Percentiles rank a stretch among this genome's conserved stretches.
These are phyloP conservation scores for Mycosphaerella sp. DNA, from an alignment of 2,329 filamentous ascomycete genomes.

Conservation along the genomic window DNA sequence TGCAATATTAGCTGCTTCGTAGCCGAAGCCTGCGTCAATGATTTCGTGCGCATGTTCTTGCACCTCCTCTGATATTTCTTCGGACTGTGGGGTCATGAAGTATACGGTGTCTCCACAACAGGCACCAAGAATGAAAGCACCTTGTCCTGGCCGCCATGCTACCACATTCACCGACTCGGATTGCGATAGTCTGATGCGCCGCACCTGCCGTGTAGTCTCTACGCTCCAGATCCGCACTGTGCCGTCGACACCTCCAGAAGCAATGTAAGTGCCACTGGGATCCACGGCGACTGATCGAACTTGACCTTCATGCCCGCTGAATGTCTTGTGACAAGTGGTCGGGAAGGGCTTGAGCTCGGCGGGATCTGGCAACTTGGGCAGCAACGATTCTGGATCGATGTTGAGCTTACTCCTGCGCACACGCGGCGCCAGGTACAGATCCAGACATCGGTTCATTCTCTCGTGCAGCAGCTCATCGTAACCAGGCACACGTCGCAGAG, in stretches of 20 bases:
- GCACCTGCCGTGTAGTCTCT: constrained; percentile 76
- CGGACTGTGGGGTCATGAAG: constrained; percentile 59
- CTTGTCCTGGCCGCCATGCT: constrained; percentile 79
- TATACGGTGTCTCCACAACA: constrained; percentile 79
- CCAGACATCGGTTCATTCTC: constrained; percentile 89
- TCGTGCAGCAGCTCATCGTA: constrained; percentile 90
- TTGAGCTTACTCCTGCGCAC: constrained; percentile 91
- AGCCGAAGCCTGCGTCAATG: constrained; percentile 86
- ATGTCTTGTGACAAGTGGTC: constrained; percentile 79
- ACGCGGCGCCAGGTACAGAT: constrained; percentile 89
- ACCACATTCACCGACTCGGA: constrained; percentile 78
- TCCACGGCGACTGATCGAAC: constrained; percentile 81
- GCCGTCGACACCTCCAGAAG: constrained; percentile 90
- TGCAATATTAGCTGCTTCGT: constrained; percentile 62
- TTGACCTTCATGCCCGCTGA: constrained; percentile 79
- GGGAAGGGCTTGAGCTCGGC: constrained; percentile 95
- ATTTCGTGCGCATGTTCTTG: constrained; percentile 69
- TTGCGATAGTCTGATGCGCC: constrained; percentile 70
- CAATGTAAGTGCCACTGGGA: constrained; percentile 76
- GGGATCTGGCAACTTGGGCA: constrained; percentile 87
- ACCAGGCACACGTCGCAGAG: constrained; percentile 83
- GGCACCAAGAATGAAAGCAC: constrained; percentile 73
- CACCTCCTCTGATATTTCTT: constrained; percentile 36
- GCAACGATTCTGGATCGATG: constrained; percentile 86
- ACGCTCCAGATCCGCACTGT: constrained; percentile 88